Evolutionary conservation across 148 eudicot species (phyloP).

Genomic region (Rhododendron vialii): DNA sequence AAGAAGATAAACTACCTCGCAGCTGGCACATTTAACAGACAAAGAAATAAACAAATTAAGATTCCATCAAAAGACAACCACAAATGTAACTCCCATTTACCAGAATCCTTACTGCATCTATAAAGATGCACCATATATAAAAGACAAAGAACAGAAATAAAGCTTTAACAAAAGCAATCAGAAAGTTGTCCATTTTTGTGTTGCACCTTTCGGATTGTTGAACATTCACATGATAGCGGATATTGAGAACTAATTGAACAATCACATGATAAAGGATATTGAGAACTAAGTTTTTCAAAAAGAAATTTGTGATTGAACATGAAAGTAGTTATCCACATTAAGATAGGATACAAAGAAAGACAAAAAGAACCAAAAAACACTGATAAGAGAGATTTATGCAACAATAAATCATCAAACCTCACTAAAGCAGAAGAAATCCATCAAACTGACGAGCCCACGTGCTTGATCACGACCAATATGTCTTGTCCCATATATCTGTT

Average conservation of each 20-base stretch:
- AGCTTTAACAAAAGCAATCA: neutral
- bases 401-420: slow-evolving; percentile 48
- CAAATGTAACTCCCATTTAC: neutral
- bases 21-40: neutral
- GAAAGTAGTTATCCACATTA: neutral
- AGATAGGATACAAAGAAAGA: neutral
- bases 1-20: neutral
- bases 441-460: slow-evolving; percentile 83
- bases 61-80: slow-evolving; percentile 1
- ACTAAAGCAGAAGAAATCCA: slow-evolving; percentile 99
- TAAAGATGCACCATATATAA: neutral
- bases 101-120: neutral
- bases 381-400: neutral
- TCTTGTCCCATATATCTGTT: slow-evolving; percentile 81
- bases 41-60: neutral
- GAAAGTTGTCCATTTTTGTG: neutral
- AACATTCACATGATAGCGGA: neutral
- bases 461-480: slow-evolving; percentile 98
- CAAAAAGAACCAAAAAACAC: neutral
- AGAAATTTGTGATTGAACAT: neutral
- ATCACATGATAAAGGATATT: neutral
- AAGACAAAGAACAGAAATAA: neutral
- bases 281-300: neutral
- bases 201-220: neutral
- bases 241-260: neutral